A percentile compares a stretch with the other conserved stretches of the same genome.
Conservation (phyloP, 805 yeast species). For the Candida fluviatilis region DNA sequence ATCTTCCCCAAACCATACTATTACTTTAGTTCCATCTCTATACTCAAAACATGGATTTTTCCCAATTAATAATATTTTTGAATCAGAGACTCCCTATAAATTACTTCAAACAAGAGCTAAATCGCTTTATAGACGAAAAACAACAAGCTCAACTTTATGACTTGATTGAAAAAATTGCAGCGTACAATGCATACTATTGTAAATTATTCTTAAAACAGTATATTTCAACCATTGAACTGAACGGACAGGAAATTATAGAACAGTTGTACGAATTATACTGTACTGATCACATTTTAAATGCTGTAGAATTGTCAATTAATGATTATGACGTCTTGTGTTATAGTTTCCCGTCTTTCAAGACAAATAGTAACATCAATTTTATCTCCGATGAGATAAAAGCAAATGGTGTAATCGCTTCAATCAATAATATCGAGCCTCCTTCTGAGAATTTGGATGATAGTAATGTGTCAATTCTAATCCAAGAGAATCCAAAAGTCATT, state of each 20-base stretch:
- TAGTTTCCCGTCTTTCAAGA: neutral
- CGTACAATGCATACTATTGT: constrained; percentile 48
- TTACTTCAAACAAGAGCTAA: neutral
- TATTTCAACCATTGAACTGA: constrained; percentile 29
- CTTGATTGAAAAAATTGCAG: constrained; percentile 3
- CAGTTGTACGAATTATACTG: constrained; percentile 42
- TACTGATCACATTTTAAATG: constrained; percentile 25
- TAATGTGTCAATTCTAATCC: constrained; percentile 30
- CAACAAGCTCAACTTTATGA: neutral
- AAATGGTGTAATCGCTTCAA: too few relatives aligned
- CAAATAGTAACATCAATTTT: neutral
- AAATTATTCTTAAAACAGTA: constrained; percentile 42
- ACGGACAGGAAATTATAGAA: constrained; percentile 30
- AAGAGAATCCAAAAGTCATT: constrained; percentile 60
- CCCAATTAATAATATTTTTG: neutral
- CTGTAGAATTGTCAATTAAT: constrained; percentile 19
- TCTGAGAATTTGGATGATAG: neutral
- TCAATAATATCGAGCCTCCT: too few relatives aligned
- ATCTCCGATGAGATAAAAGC: too few relatives aligned
- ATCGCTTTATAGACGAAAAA: neutral
- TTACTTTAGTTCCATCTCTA: too few relatives aligned
- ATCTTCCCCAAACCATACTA: neutral
- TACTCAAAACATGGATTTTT: neutral
- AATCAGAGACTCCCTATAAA: constrained; percentile 1
- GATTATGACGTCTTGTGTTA: constrained; percentile 2